A percentile compares a stretch with the other conserved stretches of the same genome.
Evolutionary conservation across 2,329 filamentous ascomycete species (phyloP).

Genomic region (Penicillium rolfsii): DNA sequence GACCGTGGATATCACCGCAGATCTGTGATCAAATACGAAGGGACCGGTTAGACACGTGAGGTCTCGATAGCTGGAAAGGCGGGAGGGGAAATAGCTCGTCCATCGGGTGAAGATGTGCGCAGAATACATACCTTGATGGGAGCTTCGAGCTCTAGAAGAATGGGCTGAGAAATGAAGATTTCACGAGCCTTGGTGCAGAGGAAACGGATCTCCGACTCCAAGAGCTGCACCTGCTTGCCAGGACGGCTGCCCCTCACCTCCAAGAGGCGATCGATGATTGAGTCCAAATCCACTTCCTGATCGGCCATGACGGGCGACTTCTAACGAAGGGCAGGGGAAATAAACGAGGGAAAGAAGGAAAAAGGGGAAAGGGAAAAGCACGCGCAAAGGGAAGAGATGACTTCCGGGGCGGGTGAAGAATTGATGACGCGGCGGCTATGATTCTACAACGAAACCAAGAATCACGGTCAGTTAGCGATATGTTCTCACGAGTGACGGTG

Average conservation of each 20-base stretch:
- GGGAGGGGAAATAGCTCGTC: neutral
- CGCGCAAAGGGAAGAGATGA: conserved; percentile 36
- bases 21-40: conserved; percentile 63
- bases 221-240: conserved; percentile 96
- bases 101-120: no score
- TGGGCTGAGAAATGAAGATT: conserved; percentile 99
- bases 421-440: conserved; percentile 41
- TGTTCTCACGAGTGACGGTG: conserved; percentile 14
- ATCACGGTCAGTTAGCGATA: conserved; percentile 23
- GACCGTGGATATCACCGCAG: conserved; percentile 97
- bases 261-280: conserved; percentile 96
- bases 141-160: conserved; percentile 94
- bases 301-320: conserved; percentile 67
- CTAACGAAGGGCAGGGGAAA: conserved; percentile 35
- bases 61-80: neutral
- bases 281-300: conserved; percentile 95
- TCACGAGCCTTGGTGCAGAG: conserved; percentile 98
- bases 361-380: conserved; percentile 29
- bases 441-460: conserved; percentile 29
- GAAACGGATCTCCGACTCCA: conserved; percentile 94
- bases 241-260: conserved; percentile 97
- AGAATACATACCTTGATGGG: conserved; percentile 82
- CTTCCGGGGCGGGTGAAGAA: conserved; percentile 36
- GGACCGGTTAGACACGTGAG: conserved; percentile 21
- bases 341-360: conserved; percentile 23